These are phyloP conservation scores for Pleodorina starrii DNA, from an alignment of 139 green algal species.

Conservation along the genomic window DNA sequence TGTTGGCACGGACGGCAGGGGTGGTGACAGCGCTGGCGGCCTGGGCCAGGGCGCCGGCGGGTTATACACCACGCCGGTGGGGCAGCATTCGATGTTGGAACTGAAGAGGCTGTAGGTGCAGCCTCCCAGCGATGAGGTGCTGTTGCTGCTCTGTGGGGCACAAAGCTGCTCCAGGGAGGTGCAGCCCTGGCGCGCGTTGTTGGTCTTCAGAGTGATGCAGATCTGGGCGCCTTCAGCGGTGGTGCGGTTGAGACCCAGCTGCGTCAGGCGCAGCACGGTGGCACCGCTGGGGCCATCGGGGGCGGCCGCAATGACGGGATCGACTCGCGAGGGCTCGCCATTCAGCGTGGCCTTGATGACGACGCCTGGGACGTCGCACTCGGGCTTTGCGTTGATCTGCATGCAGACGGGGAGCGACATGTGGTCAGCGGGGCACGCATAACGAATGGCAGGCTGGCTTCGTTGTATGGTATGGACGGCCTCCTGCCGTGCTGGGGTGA, in stretches of 20 bases:
- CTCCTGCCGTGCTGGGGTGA: too few species aligned
- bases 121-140: background rate
- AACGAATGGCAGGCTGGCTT: too few species aligned
- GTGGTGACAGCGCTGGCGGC: background rate
- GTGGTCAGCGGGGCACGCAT: background rate
- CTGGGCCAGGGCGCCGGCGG: background rate
- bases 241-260: background rate
- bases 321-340: background rate
- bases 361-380: background rate
- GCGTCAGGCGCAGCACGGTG: background rate
- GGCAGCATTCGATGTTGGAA: background rate
- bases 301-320: background rate
- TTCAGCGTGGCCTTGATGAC: background rate
- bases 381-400: background rate
- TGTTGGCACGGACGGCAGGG: background rate
- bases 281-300: background rate
- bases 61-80: background rate
- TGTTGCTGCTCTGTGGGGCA: background rate
- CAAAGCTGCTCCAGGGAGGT: constrained; percentile 16
- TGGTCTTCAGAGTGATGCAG: background rate
- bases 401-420: background rate
- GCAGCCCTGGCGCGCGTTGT: background rate
- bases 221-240: background rate
- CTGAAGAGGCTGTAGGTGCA: background rate
- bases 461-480: too few species aligned